Percentiles rank a stretch among this genome's conserved stretches.
phyloP scores from a whole-genome alignment of 2,329 filamentous ascomycete species.

The Calonectria pseudoturangicola region DNA sequence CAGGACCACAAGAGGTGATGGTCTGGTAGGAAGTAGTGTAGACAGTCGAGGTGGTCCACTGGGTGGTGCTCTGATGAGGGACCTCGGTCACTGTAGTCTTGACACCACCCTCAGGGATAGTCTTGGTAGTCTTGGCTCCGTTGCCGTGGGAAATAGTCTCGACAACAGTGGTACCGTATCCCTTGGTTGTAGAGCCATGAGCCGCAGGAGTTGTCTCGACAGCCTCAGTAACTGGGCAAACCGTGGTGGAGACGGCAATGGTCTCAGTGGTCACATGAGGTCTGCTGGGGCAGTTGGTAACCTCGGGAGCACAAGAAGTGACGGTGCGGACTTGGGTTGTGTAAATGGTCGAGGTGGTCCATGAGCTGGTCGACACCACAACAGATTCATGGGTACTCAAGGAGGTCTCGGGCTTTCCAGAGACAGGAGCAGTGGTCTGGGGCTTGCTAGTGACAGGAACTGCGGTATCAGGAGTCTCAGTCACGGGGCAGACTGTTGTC shows the following conservation, averaged over 20 bases:
- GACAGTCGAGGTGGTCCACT: constrained; percentile 59
- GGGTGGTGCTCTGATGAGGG: neutral
- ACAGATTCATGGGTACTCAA: neutral
- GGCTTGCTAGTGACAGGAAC: neutral
- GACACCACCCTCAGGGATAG: neutral
- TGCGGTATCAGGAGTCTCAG: neutral
- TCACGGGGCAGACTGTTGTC: constrained; percentile 11
- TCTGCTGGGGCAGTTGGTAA: constrained; percentile 45
- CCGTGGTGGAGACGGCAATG: constrained; percentile 7
- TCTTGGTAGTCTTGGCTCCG: neutral
- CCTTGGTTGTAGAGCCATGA: neutral
- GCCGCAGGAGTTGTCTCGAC: neutral
- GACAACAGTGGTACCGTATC: neutral
- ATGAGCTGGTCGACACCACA: neutral
- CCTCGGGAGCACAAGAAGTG: constrained; percentile 48
- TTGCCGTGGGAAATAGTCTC: neutral
- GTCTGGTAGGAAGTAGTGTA: constrained; percentile 55
- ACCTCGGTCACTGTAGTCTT: constrained; percentile 1
- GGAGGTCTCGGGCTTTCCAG: neutral
- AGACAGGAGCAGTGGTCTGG: neutral
- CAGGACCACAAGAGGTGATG: constrained; percentile 56
- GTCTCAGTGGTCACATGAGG: constrained; percentile 20
- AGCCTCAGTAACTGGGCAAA: constrained; percentile 7
- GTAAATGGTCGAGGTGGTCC: constrained; percentile 17
- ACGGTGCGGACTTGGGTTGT: constrained; percentile 38